phyloP scores from a whole-genome alignment of 2,329 filamentous ascomycete genomes.

The Aaosphaeria arxii region DNA sequence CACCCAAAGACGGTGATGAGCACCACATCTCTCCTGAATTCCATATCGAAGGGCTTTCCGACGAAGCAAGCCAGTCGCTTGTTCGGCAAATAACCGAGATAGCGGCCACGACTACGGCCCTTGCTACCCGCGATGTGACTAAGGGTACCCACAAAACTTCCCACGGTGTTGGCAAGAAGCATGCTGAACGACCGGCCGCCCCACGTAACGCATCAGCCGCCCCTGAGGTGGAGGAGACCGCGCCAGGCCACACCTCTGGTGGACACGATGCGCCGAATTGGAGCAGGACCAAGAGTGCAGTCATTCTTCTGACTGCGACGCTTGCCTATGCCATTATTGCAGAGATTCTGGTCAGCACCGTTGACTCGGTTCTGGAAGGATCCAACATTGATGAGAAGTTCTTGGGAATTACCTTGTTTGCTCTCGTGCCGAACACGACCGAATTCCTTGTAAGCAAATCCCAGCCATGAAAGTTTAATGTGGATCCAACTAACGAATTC shows the following conservation, averaged over 20 bases:
- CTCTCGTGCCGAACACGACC: constrained; percentile 94
- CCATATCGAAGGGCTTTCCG: constrained; percentile 65
- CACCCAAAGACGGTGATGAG: constrained; percentile 31
- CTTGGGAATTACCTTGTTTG: constrained; percentile 92
- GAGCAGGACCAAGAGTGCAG: constrained; percentile 84
- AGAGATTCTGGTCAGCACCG: constrained; percentile 93
- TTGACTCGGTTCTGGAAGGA: constrained; percentile 90
- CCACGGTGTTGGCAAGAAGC: constrained; percentile 39
- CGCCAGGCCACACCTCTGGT: constrained; percentile 44
- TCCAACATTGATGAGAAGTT: constrained; percentile 96
- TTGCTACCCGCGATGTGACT: constrained; percentile 76
- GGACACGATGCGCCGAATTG: constrained; percentile 99
- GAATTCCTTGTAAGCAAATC: constrained; percentile 76
- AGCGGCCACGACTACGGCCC: constrained; percentile 83
- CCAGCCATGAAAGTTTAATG: background rate
- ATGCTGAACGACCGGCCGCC: constrained; percentile 36
- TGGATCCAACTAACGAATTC: background rate
- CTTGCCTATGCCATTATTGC: constrained; percentile 94
- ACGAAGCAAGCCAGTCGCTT: constrained; percentile 76
- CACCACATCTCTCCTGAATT: constrained; percentile 44
- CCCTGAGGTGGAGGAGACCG: constrained; percentile 51
- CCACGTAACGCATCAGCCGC: constrained; percentile 35
- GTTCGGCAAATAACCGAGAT: constrained; percentile 90
- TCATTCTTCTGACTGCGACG: constrained; percentile 86
- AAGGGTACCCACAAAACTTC: constrained; percentile 52